Conservation (phyloP, 2,329 filamentous ascomycete genomes). For the Drechslera avenae region DNA sequence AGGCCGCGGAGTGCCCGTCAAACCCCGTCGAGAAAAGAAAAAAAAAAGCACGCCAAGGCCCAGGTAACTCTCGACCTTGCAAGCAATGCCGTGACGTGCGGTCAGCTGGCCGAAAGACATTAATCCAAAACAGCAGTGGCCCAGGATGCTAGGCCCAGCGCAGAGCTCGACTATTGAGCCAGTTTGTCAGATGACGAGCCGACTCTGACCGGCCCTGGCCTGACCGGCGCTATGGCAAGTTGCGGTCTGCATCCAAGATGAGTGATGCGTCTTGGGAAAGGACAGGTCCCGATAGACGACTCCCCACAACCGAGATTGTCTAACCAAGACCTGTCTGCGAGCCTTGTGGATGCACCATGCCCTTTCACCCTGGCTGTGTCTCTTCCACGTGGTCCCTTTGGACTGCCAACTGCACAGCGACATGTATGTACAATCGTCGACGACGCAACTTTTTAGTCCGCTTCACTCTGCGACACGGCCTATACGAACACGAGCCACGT, state of each 20-base stretch:
- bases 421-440: constrained; percentile 23
- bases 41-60: constrained; percentile 5
- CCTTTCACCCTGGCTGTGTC: constrained; percentile 8
- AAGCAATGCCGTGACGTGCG: constrained; percentile 13
- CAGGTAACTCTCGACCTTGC: constrained; percentile 8
- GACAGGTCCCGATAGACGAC: constrained; percentile 18
- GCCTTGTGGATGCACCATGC: constrained; percentile 17
- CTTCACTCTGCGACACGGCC: constrained; percentile 21
- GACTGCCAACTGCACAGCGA: background rate
- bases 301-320: constrained; percentile 21
- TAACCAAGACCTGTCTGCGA: constrained; percentile 9
- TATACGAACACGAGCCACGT: constrained; percentile 6
- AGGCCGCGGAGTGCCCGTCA: constrained; percentile 9
- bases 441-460: constrained; percentile 29
- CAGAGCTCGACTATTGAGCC: constrained; percentile 10
- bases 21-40: constrained; percentile 21
- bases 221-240: constrained; percentile 25
- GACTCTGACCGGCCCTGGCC: constrained; percentile 24
- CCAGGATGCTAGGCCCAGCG: constrained; percentile 12
- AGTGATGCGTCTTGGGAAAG: constrained; percentile 3
- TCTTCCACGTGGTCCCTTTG: constrained; percentile 24
- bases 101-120: constrained; percentile 26
- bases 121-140: constrained; percentile 21
- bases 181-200: constrained; percentile 21
- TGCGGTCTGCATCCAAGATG: constrained; percentile 25